A percentile compares a stretch with the other conserved stretches of the same genome.
Conservation (phyloP, 805 yeast species). For the Candida coquimbonensis region DNA sequence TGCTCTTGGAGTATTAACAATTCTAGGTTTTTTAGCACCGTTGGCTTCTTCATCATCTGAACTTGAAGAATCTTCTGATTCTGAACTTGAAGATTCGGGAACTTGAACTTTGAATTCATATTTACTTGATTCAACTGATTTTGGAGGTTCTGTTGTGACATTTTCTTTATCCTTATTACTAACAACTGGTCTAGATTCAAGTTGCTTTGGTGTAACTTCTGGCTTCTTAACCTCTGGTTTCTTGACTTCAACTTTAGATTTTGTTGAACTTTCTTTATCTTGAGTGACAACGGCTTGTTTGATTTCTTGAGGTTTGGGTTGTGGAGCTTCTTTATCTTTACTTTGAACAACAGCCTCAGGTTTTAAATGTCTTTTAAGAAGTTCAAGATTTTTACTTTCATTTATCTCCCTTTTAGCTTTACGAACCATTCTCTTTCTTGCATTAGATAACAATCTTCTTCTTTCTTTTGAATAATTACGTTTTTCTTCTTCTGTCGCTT, state of each 20-base stretch:
- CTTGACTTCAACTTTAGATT: too few species aligned
- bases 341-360: too few species aligned
- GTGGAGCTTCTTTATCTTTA: too few species aligned
- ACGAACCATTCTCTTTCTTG: slow-evolving; percentile 1
- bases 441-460: not conserved
- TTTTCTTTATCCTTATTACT: not conserved
- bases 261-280: too few species aligned
- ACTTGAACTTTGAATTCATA: not conserved
- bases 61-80: not conserved
- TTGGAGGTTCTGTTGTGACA: not conserved
- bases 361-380: too few species aligned
- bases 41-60: slow-evolving; percentile 24
- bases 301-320: too few species aligned
- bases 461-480: not conserved
- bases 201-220: not conserved
- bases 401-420: not conserved
- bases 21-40: slow-evolving; percentile 30
- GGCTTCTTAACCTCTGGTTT: too few species aligned
- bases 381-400: not conserved
- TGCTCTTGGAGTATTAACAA: slow-evolving; percentile 39
- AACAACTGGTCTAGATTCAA: not conserved
- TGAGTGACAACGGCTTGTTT: too few species aligned
- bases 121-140: not conserved
- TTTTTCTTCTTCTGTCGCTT: not conserved
- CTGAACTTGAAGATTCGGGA: not conserved